Base-by-base conservation (phyloP, 1,284 basidiomycete genomes). In the Amylostereum areolatum region DNA sequence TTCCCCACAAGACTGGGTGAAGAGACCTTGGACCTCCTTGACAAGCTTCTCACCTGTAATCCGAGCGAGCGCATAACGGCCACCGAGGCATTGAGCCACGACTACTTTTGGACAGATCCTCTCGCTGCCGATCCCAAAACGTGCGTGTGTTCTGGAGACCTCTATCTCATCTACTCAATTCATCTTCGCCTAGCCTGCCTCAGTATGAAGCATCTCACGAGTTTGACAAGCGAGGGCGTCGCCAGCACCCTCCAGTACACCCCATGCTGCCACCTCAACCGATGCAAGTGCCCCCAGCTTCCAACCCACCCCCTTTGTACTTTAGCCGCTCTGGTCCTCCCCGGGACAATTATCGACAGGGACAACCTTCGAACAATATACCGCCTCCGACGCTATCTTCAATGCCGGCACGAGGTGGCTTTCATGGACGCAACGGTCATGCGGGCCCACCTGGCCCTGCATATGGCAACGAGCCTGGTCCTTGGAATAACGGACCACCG, bases 31-130 rank as follows among this genome's bases (percentile, higher is more conserved):
- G 93, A 97, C 66, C 82, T 99, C 48, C 63, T 98, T 50, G 97
- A 99, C 66, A 92, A 89, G 68, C 73, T 99, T 43, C 70, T 99
- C 47, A 83, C 83, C 5, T 94, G 95, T 66, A 92, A 98, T 66
- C 96, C 97, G 43, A 83, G 87, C 62, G 86, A 94, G 58, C 80
- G 96, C 34, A 81, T 97, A 52, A 97, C 96, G 7, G 97, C 97
- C 7, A 68, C 81, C 25, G 82, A 94, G 60, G 90, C 91, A 3
- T 80, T 96, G 55, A 83, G 87, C 54, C 93, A 97, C 62, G 84
- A 92, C 46, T 97, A 96, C 69, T 97, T 97, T 67, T 95, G 90
- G 89, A 85, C 82, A 0, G 84, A 89, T 55, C 91, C 92, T 0
- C 59, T 90, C 30, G 85, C 91, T 11, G 89, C 89, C n/a, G 85